phyloP scores from a whole-genome alignment of 2,329 filamentous ascomycete species.

The Pyrenochaeta sp. region DNA sequence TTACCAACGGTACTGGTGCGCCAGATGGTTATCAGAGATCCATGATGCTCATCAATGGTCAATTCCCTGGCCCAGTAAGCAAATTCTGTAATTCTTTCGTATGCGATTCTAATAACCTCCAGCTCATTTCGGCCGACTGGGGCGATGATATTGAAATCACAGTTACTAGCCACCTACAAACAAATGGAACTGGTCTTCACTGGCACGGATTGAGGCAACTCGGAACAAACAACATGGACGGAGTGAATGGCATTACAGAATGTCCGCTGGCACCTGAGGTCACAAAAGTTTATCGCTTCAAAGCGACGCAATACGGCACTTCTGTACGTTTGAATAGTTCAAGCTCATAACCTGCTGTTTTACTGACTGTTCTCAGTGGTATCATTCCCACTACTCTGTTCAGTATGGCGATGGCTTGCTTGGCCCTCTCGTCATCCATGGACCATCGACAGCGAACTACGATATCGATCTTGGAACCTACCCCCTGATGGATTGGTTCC shows the following conservation, averaged over 20 bases:
- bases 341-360: neutral
- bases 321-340: conserved; percentile 24
- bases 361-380: conserved; percentile 54
- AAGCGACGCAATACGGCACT: conserved; percentile 46
- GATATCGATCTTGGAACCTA: conserved; percentile 54
- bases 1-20: conserved; percentile 53
- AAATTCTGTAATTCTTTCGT: conserved; percentile 10
- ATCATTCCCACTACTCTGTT: conserved; percentile 53
- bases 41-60: conserved; percentile 55
- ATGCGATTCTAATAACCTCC: conserved; percentile 24
- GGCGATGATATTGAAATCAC: conserved; percentile 50
- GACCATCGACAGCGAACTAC: conserved; percentile 51
- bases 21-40: conserved; percentile 55
- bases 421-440: conserved; percentile 52
- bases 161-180: conserved; percentile 44
- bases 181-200: conserved; percentile 60
- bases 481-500: conserved; percentile 49
- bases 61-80: conserved; percentile 57
- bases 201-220: conserved; percentile 60
- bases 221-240: conserved; percentile 53
- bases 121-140: conserved; percentile 53
- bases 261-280: conserved; percentile 70
- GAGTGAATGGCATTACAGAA: conserved; percentile 62
- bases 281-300: conserved; percentile 42
- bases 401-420: conserved; percentile 53